phyloP scores from a whole-genome alignment of 2,329 filamentous ascomycete species.

The Alternaria viburni region DNA sequence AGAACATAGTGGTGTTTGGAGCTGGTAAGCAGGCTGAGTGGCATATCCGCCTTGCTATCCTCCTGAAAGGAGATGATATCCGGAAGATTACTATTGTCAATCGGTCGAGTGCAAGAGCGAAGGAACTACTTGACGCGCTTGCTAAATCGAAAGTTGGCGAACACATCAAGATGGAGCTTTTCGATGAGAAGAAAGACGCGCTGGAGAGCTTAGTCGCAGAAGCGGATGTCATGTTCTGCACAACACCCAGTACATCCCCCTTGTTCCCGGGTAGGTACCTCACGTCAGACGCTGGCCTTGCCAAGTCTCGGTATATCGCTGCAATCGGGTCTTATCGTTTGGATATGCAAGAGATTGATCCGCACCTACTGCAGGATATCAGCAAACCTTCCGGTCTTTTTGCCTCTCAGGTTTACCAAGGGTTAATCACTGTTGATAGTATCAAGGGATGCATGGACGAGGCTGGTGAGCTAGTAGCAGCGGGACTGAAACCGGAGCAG shows the following conservation, averaged over 20 bases:
- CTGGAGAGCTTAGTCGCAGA: background rate
- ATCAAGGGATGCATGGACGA: constrained; percentile 54
- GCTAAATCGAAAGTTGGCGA: background rate
- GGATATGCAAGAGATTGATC: constrained; percentile 59
- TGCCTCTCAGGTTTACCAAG: constrained; percentile 2
- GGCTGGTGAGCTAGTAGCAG: constrained; percentile 55
- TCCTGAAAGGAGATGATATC: constrained; percentile 46
- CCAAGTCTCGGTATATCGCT: constrained; percentile 28
- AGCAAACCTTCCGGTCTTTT: constrained; percentile 2
- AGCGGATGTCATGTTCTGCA: constrained; percentile 57
- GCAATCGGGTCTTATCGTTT: constrained; percentile 38
- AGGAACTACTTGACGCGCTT: constrained; percentile 12
- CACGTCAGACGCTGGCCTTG: background rate
- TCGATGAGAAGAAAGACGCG: background rate
- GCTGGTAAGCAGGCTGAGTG: constrained; percentile 59
- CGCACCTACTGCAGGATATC: constrained; percentile 46
- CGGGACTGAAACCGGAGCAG: constrained; percentile 33
- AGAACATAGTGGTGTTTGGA: constrained; percentile 56
- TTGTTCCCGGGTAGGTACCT: constrained; percentile 52
- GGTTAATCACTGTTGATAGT: constrained; percentile 31
- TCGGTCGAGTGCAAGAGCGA: constrained; percentile 18
- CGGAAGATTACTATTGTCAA: constrained; percentile 32
- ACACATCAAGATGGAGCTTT: background rate
- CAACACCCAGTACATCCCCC: constrained; percentile 54
- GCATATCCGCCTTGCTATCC: constrained; percentile 56